phyloP scores from a whole-genome alignment of 129 eudicot genomes.

The Sambucus nigra region DNA sequence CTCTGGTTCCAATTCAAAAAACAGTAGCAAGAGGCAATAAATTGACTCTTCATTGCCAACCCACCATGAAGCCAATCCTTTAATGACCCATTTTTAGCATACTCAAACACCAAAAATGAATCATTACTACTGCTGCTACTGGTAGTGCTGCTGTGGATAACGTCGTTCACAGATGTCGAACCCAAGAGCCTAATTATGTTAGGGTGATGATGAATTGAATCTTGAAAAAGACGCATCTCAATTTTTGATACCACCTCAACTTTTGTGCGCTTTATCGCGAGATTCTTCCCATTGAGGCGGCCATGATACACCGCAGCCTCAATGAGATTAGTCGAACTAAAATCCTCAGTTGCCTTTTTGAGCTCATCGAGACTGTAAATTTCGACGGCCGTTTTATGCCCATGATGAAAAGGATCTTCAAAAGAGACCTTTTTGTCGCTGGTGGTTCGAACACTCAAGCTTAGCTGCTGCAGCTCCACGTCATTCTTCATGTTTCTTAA shows the following conservation, averaged over 20 bases:
- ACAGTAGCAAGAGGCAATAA: conserved; percentile 74
- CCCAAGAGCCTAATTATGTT: conserved; percentile 61
- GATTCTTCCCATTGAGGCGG: conserved; percentile 60
- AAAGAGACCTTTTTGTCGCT: conserved; percentile 80
- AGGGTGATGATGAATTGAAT: conserved; percentile 53
- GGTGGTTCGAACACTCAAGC: conserved; percentile 61
- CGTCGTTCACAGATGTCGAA: neutral
- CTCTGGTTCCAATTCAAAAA: conserved; percentile 85
- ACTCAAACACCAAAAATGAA: conserved; percentile 57
- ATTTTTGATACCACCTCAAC: conserved; percentile 38
- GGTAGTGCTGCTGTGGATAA: no score
- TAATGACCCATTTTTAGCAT: conserved; percentile 74
- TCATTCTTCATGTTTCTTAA: conserved; percentile 24
- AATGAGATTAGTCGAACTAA: conserved; percentile 52
- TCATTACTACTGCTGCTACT: conserved; percentile 19
- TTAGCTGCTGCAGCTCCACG: conserved; percentile 62
- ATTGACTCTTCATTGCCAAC: conserved; percentile 83
- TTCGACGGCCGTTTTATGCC: conserved; percentile 37
- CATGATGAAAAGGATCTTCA: conserved; percentile 49
- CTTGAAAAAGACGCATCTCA: conserved; percentile 47
- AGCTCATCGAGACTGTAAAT: conserved; percentile 57
- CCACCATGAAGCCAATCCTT: conserved; percentile 98
- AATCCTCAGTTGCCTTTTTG: conserved; percentile 56
- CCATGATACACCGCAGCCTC: conserved; percentile 75
- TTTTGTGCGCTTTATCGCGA: conserved; percentile 47